Evolutionary conservation across 345 rosid genomes (phyloP).

Genomic region (Hirschfeldia incana): DNA sequence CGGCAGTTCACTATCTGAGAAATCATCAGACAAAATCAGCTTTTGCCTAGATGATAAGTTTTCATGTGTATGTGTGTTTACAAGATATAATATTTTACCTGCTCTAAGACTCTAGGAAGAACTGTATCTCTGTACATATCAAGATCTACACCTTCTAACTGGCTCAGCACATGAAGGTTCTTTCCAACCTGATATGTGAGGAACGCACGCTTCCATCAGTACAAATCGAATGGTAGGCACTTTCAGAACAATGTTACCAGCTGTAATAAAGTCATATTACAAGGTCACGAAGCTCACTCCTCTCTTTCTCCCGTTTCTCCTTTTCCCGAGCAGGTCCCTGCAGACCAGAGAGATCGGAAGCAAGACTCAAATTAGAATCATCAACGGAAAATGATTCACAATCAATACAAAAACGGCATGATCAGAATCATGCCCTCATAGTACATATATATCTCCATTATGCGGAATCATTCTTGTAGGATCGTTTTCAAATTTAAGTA

Average conservation of each 20-base stretch:
- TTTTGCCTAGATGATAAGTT: slow-evolving; percentile 6
- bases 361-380: slow-evolving; percentile 98
- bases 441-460: slow-evolving; percentile 63
- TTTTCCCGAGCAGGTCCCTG: slow-evolving; percentile 99
- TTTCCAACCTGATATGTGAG: slow-evolving; percentile 81
- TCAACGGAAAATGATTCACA: slow-evolving; percentile 94
- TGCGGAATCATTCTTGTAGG: slow-evolving; percentile 65
- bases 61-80: slow-evolving; percentile 10
- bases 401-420: slow-evolving; percentile 94
- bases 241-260: slow-evolving; percentile 52
- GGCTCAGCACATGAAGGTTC: slow-evolving; percentile 97
- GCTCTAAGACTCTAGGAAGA: slow-evolving; percentile 96
- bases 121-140: slow-evolving; percentile 90
- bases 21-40: slow-evolving; percentile 26
- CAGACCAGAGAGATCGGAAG: slow-evolving; percentile 99
- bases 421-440: slow-evolving; percentile 95
- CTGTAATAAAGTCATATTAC: slow-evolving; percentile 61
- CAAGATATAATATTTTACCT: slow-evolving; percentile 49
- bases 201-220: slow-evolving; percentile 39
- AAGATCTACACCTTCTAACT: slow-evolving; percentile 97
- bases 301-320: slow-evolving; percentile 98
- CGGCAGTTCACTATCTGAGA: slow-evolving; percentile 93
- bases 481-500: slow-evolving; percentile 70
- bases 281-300: slow-evolving; percentile 99
- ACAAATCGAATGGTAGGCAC: slow-evolving; percentile 41